A percentile compares a stretch with the other conserved stretches of the same genome.
Evolutionary conservation across 2,329 filamentous ascomycete genomes (phyloP).

Genomic region (Aphanoascus verrucosus): DNA sequence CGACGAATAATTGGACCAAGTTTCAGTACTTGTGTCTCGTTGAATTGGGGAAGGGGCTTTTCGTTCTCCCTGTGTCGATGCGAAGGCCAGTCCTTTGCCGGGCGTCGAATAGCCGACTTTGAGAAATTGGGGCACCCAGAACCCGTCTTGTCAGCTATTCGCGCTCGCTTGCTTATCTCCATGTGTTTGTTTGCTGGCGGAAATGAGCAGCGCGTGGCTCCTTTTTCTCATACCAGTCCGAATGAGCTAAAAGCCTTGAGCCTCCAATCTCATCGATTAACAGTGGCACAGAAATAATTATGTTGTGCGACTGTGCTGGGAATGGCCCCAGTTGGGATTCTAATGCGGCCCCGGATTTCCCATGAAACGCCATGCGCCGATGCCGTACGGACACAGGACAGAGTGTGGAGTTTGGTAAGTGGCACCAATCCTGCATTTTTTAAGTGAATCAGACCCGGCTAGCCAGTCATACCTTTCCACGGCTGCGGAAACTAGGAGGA

Average conservation of each 20-base stretch:
- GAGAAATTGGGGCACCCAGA: no score
- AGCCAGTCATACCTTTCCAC: background rate
- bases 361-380: background rate
- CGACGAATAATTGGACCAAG: background rate
- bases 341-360: slow-evolving; percentile 2
- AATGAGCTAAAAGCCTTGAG: background rate
- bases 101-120: background rate
- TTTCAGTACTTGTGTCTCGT: background rate
- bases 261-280: background rate
- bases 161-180: background rate
- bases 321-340: background rate
- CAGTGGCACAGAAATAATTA: background rate
- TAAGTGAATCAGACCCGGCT: background rate
- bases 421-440: background rate
- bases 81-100: background rate
- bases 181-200: background rate
- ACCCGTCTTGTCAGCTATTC: background rate
- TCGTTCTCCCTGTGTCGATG: background rate
- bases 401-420: background rate
- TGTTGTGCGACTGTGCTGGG: background rate
- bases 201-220: background rate
- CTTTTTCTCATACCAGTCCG: background rate
- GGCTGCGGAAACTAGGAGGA: background rate
- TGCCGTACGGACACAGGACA: background rate
- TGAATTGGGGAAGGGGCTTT: background rate